These are phyloP conservation scores for Saccharomycopsis fodiens DNA, from an alignment of 805 yeast species.

Conservation along the genomic window DNA sequence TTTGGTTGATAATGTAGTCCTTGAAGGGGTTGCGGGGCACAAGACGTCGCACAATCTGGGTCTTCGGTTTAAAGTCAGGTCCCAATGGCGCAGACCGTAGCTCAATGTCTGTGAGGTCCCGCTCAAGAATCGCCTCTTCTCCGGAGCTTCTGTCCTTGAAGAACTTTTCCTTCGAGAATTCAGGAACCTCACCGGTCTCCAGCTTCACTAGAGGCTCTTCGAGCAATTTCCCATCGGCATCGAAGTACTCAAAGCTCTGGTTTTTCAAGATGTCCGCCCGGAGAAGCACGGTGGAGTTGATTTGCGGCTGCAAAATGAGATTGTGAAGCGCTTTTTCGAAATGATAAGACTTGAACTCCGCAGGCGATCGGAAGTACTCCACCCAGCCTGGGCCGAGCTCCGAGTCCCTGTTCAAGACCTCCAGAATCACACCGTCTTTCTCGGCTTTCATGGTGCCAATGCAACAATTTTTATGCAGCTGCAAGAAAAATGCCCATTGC, in stretches of 20 bases:
- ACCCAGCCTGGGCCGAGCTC: slow-evolving; percentile 56
- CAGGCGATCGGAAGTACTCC: slow-evolving; percentile 43
- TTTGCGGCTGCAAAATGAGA: slow-evolving; percentile 75
- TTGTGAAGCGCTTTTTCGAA: slow-evolving; percentile 73
- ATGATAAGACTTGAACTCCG: slow-evolving; percentile 45
- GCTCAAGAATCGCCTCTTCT: not conserved
- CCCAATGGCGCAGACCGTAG: slow-evolving; percentile 20
- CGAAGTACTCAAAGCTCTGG: slow-evolving; percentile 32
- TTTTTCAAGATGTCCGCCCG: slow-evolving; percentile 75
- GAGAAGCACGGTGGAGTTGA: slow-evolving; percentile 84
- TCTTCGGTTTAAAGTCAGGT: slow-evolving; percentile 29
- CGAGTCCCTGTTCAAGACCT: slow-evolving; percentile 29
- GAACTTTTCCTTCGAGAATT: slow-evolving; percentile 5
- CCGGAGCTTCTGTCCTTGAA: not conserved
- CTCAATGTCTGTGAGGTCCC: not conserved
- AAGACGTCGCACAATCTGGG: slow-evolving; percentile 68
- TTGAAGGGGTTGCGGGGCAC: slow-evolving; percentile 89
- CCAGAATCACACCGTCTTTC: slow-evolving; percentile 32
- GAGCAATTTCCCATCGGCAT: slow-evolving; percentile 25
- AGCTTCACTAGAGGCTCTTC: slow-evolving; percentile 13
- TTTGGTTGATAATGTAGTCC: slow-evolving; percentile 77
- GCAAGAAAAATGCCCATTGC: not conserved
- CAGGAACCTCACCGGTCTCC: not conserved
- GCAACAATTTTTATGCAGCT: no score
- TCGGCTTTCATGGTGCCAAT: slow-evolving; percentile 23